Percentiles rank a stretch among this genome's conserved stretches.
phyloP scores from a whole-genome alignment of 495 filamentous ascomycete species.

The Penicillium cataractarum region DNA sequence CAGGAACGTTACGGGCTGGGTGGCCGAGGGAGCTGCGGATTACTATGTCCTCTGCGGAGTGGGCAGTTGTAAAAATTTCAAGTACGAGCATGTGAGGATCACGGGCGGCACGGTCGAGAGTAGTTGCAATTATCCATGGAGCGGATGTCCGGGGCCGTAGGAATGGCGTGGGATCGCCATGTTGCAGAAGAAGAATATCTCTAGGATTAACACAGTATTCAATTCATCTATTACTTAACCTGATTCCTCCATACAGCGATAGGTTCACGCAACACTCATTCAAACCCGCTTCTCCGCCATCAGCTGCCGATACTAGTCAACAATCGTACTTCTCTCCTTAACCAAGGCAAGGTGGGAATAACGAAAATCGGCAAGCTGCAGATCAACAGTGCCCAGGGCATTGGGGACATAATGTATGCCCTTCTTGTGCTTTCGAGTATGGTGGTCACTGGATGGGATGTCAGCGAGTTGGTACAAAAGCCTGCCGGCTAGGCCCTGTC shows the following conservation, averaged over 20 bases:
- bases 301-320: too few species aligned
- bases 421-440: too few species aligned
- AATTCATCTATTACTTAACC: not conserved
- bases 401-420: too few species aligned
- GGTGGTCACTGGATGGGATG: too few species aligned
- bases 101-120: not conserved
- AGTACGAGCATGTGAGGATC: not conserved
- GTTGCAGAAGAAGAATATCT: not conserved
- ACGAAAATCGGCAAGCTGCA: too few species aligned
- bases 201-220: not conserved
- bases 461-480: too few species aligned
- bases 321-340: too few species aligned
- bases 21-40: not conserved
- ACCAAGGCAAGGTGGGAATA: too few species aligned
- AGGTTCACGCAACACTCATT: too few species aligned
- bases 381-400: too few species aligned
- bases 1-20: not conserved
- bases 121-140: not conserved
- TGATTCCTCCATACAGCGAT: too few species aligned
- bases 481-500: not conserved
- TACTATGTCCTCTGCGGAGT: not conserved
- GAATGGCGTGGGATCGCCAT: not conserved
- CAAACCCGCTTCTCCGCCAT: too few species aligned
- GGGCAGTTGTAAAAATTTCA: not conserved
- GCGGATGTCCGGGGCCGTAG: not conserved